Percentiles rank a stretch among this genome's conserved stretches.
phyloP scores from a whole-genome alignment of 148 eudicot genomes.

The Chenopodium album region DNA sequence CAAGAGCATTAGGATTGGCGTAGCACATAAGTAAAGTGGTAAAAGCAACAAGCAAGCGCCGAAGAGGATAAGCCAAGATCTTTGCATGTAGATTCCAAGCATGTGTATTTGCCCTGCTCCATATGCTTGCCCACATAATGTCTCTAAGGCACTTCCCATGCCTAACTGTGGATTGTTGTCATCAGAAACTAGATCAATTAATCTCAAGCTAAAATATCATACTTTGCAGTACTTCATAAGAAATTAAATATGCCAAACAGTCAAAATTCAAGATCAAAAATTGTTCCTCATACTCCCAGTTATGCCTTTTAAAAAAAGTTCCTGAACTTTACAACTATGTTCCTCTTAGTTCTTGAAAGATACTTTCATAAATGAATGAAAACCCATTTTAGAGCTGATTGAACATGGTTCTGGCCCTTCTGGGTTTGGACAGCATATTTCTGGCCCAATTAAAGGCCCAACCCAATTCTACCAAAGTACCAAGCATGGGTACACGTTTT shows the following conservation, averaged over 20 bases:
- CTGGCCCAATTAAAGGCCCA: not conserved
- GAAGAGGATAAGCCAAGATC: conserved; percentile 79
- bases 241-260: not conserved
- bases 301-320: not conserved
- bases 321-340: not conserved
- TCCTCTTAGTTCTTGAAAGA: not conserved
- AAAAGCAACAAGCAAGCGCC: conserved; percentile 51
- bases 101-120: conserved; percentile 86
- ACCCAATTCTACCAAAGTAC: not conserved
- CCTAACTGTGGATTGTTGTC: conserved; percentile 55
- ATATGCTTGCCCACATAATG: conserved; percentile 90
- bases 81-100: conserved; percentile 93
- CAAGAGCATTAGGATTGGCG: conserved; percentile 57
- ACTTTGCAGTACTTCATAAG: not conserved
- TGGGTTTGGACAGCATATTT: not conserved
- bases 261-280: not conserved
- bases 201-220: not conserved
- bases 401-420: not conserved
- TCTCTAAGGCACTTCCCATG: conserved; percentile 95
- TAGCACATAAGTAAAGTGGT: conserved; percentile 72
- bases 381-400: not conserved
- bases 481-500: not conserved
- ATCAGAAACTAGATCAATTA: not conserved
- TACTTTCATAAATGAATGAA: not conserved
- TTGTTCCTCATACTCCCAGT: not conserved